Conservation (phyloP, 805 yeast species). For the Jamesozyma rosinii region DNA sequence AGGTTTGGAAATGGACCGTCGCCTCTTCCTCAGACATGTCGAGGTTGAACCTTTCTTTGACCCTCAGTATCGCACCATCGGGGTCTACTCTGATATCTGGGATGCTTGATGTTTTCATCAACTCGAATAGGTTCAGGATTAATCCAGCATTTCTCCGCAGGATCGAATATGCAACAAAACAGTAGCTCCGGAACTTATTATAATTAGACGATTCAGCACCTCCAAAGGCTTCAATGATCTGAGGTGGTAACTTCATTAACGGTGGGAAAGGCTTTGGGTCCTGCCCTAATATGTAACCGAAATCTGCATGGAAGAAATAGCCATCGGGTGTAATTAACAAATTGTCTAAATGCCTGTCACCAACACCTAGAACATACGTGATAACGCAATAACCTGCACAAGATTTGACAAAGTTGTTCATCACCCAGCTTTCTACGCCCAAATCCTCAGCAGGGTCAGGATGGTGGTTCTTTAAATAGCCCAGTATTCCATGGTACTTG, state of each 20-base stretch:
- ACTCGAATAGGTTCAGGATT: constrained; percentile 80
- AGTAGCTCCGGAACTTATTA: constrained; percentile 78
- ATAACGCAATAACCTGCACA: constrained; percentile 98
- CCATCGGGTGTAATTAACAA: constrained; percentile 73
- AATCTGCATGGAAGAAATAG: constrained; percentile 94
- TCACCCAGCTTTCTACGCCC: constrained; percentile 42
- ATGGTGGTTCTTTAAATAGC: constrained; percentile 57
- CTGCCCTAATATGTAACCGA: constrained; percentile 90
- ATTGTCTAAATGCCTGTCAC: constrained; percentile 93
- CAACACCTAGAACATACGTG: constrained; percentile 89
- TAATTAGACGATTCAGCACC: constrained; percentile 81
- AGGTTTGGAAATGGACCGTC: constrained; percentile 82
- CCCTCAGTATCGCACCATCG: constrained; percentile 77
- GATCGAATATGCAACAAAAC: constrained; percentile 89
- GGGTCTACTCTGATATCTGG: constrained; percentile 85
- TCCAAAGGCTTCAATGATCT: constrained; percentile 96
- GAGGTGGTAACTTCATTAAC: constrained; percentile 92
- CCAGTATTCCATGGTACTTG: constrained; percentile 66
- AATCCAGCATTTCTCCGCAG: constrained; percentile 81
- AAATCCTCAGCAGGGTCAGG: constrained; percentile 38
- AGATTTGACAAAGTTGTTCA: constrained; percentile 91
- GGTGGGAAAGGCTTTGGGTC: constrained; percentile 99
- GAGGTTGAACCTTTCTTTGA: constrained; percentile 85
- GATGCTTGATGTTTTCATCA: constrained; percentile 87
- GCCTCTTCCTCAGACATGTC: constrained; percentile 96